Evolutionary conservation across 2,329 filamentous ascomycete species (phyloP).

Genomic region (Diaporthe sp.): DNA sequence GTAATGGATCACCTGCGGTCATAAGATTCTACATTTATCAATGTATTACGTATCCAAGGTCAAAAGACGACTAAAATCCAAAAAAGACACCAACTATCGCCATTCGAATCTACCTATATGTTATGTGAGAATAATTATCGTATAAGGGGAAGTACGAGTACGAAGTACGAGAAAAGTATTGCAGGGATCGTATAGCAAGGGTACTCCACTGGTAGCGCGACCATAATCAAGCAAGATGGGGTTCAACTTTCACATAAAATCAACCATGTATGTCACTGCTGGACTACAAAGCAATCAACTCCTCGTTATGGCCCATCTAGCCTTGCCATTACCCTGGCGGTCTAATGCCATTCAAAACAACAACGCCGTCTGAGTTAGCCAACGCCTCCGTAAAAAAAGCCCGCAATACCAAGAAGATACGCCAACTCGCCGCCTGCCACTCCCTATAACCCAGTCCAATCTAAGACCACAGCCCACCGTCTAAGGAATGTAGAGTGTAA

Average conservation of each 20-base stretch:
- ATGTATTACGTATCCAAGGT: neutral
- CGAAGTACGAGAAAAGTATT: neutral
- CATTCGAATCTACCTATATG: neutral
- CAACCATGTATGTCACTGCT: too few relatives aligned
- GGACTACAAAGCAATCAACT: neutral
- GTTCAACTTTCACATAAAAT: neutral
- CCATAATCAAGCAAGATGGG: neutral
- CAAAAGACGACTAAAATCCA: neutral
- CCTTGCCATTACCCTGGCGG: neutral
- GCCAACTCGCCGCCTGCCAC: neutral
- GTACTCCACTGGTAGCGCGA: neutral
- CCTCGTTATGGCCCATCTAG: neutral
- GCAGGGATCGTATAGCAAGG: neutral
- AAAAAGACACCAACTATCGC: neutral
- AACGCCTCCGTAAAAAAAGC: neutral
- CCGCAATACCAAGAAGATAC: neutral
- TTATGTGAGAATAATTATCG: neutral
- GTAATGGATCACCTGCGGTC: neutral
- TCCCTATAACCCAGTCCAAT: neutral
- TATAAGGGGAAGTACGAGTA: neutral
- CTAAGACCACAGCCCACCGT: neutral
- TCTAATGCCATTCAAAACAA: neutral
- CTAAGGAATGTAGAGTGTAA: neutral
- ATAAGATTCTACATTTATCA: neutral
- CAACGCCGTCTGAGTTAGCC: neutral